Base-by-base conservation (phyloP, 768 basidiomycete species). In the Russula virescens region DNA sequence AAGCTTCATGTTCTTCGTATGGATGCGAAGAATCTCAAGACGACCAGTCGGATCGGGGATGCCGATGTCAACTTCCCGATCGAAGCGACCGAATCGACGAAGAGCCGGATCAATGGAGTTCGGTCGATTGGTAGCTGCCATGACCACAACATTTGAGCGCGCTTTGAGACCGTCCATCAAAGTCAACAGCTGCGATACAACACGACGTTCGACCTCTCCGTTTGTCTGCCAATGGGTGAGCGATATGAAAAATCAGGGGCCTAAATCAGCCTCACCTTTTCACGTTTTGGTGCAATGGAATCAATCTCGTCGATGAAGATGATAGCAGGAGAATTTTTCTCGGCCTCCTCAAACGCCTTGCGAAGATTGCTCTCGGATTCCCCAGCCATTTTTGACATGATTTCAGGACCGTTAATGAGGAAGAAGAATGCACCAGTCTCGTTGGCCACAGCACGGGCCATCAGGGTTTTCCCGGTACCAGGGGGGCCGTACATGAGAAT, bases 361-460 rank as follows among this genome's bases (percentile, higher is more conserved):
- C 97, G 80, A 65, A 99, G 78, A 76, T 99, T 99, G 71, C 91
- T 94, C 75, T 99, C 97, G 73, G 86, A 88, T 78, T 99, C 97
- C 68, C 97, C 97, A 57, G 97, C 97, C 97, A 99, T 99, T 82
- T 99, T 98, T 69, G 89, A 92, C 97, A 99, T 99, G 74, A 99
- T 98, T 76, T 99, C 97, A 55, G 97, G 97, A 58, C 97, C 97
- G 72, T 98, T 99, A 78, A 99, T 99, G 55, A 98, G 79, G 87
- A 99, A 99, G 84, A 99, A 99, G 85, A 99, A 99, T 18, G 97
- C 97, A 54, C 97, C 97, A 28, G 97, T 99, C 77, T 99, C 97
- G 74, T 99, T 99, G 66, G 97, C 97, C 51, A 99, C 97, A 8
- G 97, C 97, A 69, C 97, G 88, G 55, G 97, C 97, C 96, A 99